A percentile compares a stretch with the other conserved stretches of the same genome.
Evolutionary conservation across 78 protist genomes (phyloP).

Genomic region (Dictyostelium intermedium): DNA sequence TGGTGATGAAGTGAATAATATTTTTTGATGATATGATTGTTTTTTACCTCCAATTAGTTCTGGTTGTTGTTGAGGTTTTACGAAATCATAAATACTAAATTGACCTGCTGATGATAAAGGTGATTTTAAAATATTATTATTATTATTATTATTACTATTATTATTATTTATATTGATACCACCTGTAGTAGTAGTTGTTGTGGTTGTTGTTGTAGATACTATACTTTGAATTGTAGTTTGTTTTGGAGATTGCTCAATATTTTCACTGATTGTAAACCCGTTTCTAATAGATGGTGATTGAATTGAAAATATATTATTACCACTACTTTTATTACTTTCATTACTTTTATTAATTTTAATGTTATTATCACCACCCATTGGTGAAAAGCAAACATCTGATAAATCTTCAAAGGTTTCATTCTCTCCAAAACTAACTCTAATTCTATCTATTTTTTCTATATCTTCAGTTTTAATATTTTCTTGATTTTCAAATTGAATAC

Average conservation of each 20-base stretch:
- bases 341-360: neutral
- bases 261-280: neutral
- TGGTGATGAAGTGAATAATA: neutral
- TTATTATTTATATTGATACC: neutral
- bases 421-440: neutral
- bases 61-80: neutral
- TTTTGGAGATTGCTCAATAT: neutral
- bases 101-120: neutral
- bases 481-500: neutral
- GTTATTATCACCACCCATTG: neutral
- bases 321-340: neutral
- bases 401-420: neutral
- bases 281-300: neutral
- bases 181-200: neutral
- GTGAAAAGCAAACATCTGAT: neutral
- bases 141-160: too few relatives aligned
- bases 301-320: neutral
- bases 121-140: neutral
- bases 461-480: constrained; percentile 37
- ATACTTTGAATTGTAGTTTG: neutral
- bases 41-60: neutral
- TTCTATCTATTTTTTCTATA: constrained; percentile 7
- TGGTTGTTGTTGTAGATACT: neutral
- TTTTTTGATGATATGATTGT: neutral
- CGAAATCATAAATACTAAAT: neutral